Conservation (phyloP, 2,329 filamentous ascomycete species). For the Sarocladium strictum region DNA sequence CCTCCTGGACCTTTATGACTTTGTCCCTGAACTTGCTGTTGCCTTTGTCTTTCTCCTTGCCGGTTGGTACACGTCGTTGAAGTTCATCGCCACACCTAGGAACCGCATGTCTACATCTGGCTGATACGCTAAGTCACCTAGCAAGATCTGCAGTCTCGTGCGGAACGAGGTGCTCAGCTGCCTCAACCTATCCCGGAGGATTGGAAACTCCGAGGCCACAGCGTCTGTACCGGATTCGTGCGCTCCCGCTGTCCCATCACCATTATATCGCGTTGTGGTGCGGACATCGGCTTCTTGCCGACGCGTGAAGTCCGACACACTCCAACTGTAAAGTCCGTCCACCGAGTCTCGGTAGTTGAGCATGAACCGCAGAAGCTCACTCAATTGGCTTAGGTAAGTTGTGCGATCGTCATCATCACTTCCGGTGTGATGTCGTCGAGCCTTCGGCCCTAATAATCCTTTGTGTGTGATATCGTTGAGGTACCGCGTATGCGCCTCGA, state of each 20-base stretch:
- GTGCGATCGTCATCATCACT: conserved; percentile 59
- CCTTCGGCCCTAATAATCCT: conserved; percentile 75
- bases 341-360: conserved; percentile 88
- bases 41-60: conserved; percentile 55
- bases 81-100: conserved; percentile 96
- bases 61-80: conserved; percentile 92
- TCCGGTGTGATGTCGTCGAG: conserved; percentile 27
- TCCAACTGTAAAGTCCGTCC: conserved; percentile 90
- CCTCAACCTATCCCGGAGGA: conserved; percentile 66
- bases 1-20: neutral
- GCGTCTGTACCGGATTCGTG: neutral
- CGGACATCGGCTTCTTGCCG: conserved; percentile 80
- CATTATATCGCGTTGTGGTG: conserved; percentile 48
- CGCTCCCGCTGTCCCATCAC: neutral
- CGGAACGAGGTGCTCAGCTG: conserved; percentile 72
- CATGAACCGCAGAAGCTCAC: conserved; percentile 91
- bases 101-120: conserved; percentile 94
- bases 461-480: conserved; percentile 94
- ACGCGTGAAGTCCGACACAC: conserved; percentile 86
- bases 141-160: conserved; percentile 67
- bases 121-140: conserved; percentile 89
- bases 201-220: conserved; percentile 62
- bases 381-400: conserved; percentile 83
- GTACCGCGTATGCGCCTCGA: conserved; percentile 84
- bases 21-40: conserved; percentile 16